phyloP scores from a whole-genome alignment of 306 rosid species.

The Ceratonia siliqua region DNA sequence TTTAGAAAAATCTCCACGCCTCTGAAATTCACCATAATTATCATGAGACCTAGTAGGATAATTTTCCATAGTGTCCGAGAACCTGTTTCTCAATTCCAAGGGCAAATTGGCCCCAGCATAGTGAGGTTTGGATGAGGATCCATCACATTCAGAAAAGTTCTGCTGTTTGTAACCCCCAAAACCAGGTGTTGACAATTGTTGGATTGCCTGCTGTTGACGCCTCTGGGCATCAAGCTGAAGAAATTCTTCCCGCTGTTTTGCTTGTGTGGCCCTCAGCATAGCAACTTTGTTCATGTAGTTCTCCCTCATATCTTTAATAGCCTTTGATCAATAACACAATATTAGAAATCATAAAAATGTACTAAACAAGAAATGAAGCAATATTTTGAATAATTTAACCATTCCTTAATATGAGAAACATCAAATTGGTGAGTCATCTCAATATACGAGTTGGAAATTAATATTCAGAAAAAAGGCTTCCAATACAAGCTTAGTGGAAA shows the following conservation, averaged over 20 bases:
- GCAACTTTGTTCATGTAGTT: slow-evolving; percentile 78
- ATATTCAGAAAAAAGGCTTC: too few species aligned
- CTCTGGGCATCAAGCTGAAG: slow-evolving; percentile 78
- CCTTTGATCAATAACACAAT: slow-evolving; percentile 48
- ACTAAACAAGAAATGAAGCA: too few species aligned
- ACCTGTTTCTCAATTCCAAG: slow-evolving; percentile 76
- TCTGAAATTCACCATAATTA: slow-evolving; percentile 76
- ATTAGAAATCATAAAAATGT: slow-evolving; percentile 25
- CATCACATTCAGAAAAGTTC: slow-evolving; percentile 67
- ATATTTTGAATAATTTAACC: too few species aligned
- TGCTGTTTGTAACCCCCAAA: slow-evolving; percentile 74
- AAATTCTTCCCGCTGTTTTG: slow-evolving; percentile 89
- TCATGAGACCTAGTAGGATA: slow-evolving; percentile 75
- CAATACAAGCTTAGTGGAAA: too few species aligned
- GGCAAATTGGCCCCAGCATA: slow-evolving; percentile 60
- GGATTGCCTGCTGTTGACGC: slow-evolving; percentile 73
- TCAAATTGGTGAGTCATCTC: too few species aligned
- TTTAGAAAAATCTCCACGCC: slow-evolving; percentile 77
- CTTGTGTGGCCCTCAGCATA: slow-evolving; percentile 61
- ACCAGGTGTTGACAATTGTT: slow-evolving; percentile 61
- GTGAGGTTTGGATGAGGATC: slow-evolving; percentile 59
- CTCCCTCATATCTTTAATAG: slow-evolving; percentile 82
- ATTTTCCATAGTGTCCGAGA: slow-evolving; percentile 56
- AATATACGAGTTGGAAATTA: too few species aligned
- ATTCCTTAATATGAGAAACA: too few species aligned